A percentile compares a stretch with the other conserved stretches of the same genome.
phyloP scores from a whole-genome alignment of 306 rosid genomes.

The Glycine latifolia region DNA sequence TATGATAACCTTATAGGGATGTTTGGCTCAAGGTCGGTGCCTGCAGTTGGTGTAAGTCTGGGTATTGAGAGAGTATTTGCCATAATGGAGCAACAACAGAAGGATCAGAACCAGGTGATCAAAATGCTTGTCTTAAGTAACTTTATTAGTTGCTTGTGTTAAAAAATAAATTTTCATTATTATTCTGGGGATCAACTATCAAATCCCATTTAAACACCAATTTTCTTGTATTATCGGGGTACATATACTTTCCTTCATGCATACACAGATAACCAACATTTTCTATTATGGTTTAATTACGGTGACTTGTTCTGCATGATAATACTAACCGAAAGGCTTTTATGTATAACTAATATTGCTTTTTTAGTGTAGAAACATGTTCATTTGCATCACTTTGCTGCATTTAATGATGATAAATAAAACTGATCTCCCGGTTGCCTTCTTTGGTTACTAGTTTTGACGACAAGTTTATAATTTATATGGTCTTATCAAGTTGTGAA shows the following conservation, averaged over 20 bases:
- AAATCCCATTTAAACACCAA: background rate
- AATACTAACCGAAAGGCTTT: background rate
- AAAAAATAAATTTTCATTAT: conserved; percentile 17
- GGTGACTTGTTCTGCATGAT: background rate
- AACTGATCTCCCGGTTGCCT: conserved; percentile 10
- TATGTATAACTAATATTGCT: background rate
- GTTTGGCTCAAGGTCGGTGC: conserved; percentile 90
- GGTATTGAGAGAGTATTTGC: conserved; percentile 95
- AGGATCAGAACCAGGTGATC: conserved; percentile 78
- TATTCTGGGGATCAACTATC: conserved; percentile 27
- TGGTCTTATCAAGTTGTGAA: background rate
- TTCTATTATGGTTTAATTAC: background rate
- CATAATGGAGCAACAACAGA: conserved; percentile 83
- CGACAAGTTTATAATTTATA: background rate
- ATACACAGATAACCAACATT: background rate
- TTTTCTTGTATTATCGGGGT: background rate
- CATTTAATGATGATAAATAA: conserved; percentile 1
- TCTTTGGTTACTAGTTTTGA: background rate
- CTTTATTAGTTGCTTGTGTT: background rate
- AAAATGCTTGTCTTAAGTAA: conserved; percentile 30
- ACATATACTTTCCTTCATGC: too few species aligned
- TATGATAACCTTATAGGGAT: conserved; percentile 92
- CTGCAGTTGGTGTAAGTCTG: conserved; percentile 96
- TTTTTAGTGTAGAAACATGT: background rate
- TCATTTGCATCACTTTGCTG: background rate